Percentiles rank a stretch among this genome's conserved stretches.
Conservation (phyloP, 345 rosid species). For the Garcia nutans region DNA sequence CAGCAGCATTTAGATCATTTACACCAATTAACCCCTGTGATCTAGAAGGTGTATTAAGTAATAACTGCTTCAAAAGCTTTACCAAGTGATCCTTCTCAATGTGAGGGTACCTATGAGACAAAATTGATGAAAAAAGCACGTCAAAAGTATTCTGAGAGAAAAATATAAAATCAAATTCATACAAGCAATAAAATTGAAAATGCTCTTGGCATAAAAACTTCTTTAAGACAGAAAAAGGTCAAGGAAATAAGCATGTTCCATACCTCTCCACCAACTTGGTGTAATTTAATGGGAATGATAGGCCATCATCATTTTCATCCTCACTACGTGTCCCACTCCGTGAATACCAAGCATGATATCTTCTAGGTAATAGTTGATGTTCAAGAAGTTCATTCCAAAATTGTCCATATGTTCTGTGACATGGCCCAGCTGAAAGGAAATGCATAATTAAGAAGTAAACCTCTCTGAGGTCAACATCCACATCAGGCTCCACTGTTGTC, state of each 20-base stretch:
- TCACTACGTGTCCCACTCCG: constrained; percentile 63
- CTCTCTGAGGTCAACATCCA: constrained; percentile 80
- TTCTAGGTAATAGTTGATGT: constrained; percentile 86
- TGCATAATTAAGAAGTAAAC: constrained; percentile 89
- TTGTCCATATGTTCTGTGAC: constrained; percentile 69
- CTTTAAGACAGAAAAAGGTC: not conserved
- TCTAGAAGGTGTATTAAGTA: constrained; percentile 54
- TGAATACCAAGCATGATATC: constrained; percentile 96
- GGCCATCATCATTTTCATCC: constrained; percentile 75
- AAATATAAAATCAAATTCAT: not conserved
- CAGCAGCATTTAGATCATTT: constrained; percentile 65
- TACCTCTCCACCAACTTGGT: constrained; percentile 75
- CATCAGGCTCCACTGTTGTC: constrained; percentile 39
- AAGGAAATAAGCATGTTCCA: constrained; percentile 9
- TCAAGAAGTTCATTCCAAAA: constrained; percentile 86
- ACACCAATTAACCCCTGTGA: constrained; percentile 46
- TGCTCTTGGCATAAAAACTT: not conserved
- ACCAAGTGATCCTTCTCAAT: constrained; percentile 84
- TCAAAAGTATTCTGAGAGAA: constrained; percentile 10
- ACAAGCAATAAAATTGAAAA: no score
- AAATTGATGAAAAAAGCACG: constrained; percentile 25
- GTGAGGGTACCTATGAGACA: constrained; percentile 74
- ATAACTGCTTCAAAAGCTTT: constrained; percentile 88
- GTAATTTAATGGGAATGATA: constrained; percentile 73
- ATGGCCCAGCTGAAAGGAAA: constrained; percentile 89